Conservation (phyloP, 139 green algal genomes). For the Asterochloris sp. region DNA sequence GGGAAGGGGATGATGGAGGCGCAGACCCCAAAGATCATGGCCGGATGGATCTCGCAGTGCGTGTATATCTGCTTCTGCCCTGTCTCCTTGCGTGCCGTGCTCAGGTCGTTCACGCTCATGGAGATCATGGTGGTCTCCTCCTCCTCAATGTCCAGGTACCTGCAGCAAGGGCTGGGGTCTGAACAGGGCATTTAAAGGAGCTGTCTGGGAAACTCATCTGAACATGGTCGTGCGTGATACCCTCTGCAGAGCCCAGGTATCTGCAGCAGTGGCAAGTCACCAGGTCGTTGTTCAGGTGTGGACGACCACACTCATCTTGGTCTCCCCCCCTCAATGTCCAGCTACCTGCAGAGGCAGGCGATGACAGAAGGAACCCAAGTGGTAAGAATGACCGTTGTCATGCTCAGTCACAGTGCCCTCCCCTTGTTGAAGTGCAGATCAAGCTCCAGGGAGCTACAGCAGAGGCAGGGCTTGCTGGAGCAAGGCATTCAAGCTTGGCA, state of each 20-base stretch:
- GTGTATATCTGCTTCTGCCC: constrained; percentile 85
- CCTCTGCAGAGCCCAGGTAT: background rate
- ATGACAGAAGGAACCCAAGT: too few species aligned
- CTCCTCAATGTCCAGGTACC: constrained; percentile 81
- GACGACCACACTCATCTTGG: constrained; percentile 76
- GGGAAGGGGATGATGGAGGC: constrained; percentile 99
- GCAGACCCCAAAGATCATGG: constrained; percentile 98
- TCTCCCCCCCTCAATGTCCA: constrained; percentile 91
- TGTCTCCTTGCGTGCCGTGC: constrained; percentile 5
- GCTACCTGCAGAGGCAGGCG: constrained; percentile 27
- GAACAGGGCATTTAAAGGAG: too few species aligned
- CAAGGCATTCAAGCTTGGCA: too few species aligned
- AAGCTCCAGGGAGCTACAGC: too few species aligned
- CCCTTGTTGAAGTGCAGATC: too few species aligned
- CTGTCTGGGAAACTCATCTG: too few species aligned
- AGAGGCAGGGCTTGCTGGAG: too few species aligned
- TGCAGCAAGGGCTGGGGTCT: background rate
- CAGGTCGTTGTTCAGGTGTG: background rate
- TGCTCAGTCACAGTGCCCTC: too few species aligned
- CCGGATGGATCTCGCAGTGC: constrained; percentile 98
- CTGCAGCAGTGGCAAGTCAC: background rate
- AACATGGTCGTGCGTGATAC: too few species aligned
- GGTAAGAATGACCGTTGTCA: too few species aligned
- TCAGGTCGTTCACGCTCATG: constrained; percentile 86
- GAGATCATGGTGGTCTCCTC: constrained; percentile 99